Conservation (phyloP, 805 yeast species). For the Candida krabiensis region DNA sequence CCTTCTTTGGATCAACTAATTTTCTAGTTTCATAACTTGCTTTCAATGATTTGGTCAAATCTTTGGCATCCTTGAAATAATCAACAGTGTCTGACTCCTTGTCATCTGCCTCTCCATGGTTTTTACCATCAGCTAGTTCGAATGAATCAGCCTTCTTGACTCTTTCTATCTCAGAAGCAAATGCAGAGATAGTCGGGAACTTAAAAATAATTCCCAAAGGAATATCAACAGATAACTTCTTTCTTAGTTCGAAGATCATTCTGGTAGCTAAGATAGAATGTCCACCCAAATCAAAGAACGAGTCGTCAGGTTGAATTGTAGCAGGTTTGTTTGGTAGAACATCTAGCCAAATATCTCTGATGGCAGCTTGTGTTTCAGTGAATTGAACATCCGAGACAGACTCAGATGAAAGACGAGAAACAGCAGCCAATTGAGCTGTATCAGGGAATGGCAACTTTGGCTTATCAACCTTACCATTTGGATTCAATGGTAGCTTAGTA, state of each 20-base stretch:
- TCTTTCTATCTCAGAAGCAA: conserved; percentile 71
- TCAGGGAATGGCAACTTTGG: conserved; percentile 96
- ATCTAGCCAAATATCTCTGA: conserved; percentile 81
- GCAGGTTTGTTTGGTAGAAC: conserved; percentile 87
- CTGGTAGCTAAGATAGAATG: conserved; percentile 96
- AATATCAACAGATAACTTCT: conserved; percentile 71
- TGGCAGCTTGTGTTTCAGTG: conserved; percentile 60
- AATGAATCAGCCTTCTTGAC: conserved; percentile 51
- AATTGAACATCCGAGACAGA: conserved; percentile 53
- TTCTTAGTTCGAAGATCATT: conserved; percentile 91
- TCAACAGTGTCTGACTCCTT: conserved; percentile 33
- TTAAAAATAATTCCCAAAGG: conserved; percentile 91
- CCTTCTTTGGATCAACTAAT: conserved; percentile 20
- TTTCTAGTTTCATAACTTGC: conserved; percentile 45
- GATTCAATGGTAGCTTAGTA: conserved; percentile 85
- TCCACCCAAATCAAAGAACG: conserved; percentile 97
- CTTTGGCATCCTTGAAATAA: conserved; percentile 76
- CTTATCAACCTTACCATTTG: conserved; percentile 97
- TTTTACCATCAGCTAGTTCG: conserved; percentile 38
- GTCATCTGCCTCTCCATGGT: conserved; percentile 29
- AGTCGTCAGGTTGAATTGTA: conserved; percentile 71
- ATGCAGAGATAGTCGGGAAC: conserved; percentile 78
- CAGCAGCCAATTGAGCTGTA: conserved; percentile 77
- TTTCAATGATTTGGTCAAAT: conserved; percentile 43
- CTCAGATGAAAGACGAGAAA: conserved; percentile 51